phyloP scores from a whole-genome alignment of 2,329 filamentous ascomycete genomes.

The Sarocladiaceae sp. region DNA sequence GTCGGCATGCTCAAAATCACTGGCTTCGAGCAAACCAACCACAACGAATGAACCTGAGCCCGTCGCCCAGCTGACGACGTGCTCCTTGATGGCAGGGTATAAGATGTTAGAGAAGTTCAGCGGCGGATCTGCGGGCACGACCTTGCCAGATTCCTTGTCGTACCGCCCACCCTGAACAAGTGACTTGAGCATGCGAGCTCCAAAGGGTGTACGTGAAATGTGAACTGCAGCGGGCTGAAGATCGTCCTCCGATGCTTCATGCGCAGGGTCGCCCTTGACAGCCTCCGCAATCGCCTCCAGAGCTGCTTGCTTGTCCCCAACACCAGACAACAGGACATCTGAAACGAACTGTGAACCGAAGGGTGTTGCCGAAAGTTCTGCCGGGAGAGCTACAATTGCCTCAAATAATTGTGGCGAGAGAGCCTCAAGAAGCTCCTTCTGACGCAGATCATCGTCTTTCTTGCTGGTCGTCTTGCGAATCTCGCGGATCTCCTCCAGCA shows the following conservation, averaged over 20 bases:
- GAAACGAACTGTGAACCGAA: constrained; percentile 84
- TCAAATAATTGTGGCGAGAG: constrained; percentile 70
- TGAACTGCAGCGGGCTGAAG: constrained; percentile 30
- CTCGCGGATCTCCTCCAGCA: constrained; percentile 70
- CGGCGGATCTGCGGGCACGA: constrained; percentile 67
- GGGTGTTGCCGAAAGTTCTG: constrained; percentile 63
- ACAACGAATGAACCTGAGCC: constrained; percentile 83
- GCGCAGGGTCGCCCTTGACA: constrained; percentile 49
- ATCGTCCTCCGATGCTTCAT: constrained; percentile 30
- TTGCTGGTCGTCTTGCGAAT: constrained; percentile 83
- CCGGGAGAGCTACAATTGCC: constrained; percentile 62
- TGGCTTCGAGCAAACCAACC: constrained; percentile 70
- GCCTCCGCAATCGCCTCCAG: constrained; percentile 62
- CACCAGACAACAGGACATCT: constrained; percentile 71
- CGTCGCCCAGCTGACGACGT: constrained; percentile 77
- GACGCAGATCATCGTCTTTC: constrained; percentile 74
- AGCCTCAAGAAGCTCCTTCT: constrained; percentile 67
- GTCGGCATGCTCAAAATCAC: constrained; percentile 59
- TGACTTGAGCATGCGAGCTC: constrained; percentile 82
- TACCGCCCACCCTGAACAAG: constrained; percentile 86
- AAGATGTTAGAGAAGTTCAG: constrained; percentile 75
- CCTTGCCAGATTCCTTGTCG: constrained; percentile 64
- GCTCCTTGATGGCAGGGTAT: constrained; percentile 72
- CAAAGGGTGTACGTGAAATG: constrained; percentile 54
- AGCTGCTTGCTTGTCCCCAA: constrained; percentile 70